A percentile compares a stretch with the other conserved stretches of the same genome.
Evolutionary conservation across 1,284 basidiomycete genomes (phyloP).

Genomic region (Xerocomus amazonicus): DNA sequence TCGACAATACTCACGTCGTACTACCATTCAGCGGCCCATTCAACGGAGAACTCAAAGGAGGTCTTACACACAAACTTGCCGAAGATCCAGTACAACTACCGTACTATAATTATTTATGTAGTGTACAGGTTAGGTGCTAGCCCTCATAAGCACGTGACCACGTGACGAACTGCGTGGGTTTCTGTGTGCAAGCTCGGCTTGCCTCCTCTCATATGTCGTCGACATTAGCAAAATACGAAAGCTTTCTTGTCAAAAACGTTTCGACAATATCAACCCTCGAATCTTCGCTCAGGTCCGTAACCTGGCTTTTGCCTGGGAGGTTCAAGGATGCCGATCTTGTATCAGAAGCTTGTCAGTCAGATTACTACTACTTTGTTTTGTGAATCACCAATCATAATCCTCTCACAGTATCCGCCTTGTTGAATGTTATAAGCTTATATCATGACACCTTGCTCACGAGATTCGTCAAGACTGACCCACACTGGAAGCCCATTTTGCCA

Average conservation of each 20-base stretch:
- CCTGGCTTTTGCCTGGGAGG: conserved; percentile 92
- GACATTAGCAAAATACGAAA: conserved; percentile 66
- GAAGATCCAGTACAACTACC: neutral
- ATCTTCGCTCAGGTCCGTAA: conserved; percentile 83
- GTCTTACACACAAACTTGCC: too few species aligned
- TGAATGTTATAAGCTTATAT: conserved; percentile 80
- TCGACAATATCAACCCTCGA: conserved; percentile 85
- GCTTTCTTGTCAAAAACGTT: conserved; percentile 79
- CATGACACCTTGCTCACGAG: conserved; percentile 80
- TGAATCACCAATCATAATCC: conserved; percentile 14
- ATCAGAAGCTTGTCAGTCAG: conserved; percentile 80
- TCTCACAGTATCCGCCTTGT: conserved; percentile 59
- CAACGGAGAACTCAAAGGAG: too few species aligned
- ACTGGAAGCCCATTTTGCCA: conserved; percentile 67
- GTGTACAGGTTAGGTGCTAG: too few species aligned
- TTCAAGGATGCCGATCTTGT: conserved; percentile 96
- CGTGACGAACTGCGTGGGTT: neutral
- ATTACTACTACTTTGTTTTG: conserved; percentile 10
- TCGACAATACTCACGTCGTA: too few species aligned
- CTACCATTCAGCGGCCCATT: too few species aligned
- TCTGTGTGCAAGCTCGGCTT: neutral
- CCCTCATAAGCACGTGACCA: neutral
- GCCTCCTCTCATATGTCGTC: conserved; percentile 38
- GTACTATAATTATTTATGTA: neutral
- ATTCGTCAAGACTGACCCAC: conserved; percentile 59